Evolutionary conservation across 148 eudicot genomes (phyloP).

Genomic region (Nepenthes gracilis): DNA sequence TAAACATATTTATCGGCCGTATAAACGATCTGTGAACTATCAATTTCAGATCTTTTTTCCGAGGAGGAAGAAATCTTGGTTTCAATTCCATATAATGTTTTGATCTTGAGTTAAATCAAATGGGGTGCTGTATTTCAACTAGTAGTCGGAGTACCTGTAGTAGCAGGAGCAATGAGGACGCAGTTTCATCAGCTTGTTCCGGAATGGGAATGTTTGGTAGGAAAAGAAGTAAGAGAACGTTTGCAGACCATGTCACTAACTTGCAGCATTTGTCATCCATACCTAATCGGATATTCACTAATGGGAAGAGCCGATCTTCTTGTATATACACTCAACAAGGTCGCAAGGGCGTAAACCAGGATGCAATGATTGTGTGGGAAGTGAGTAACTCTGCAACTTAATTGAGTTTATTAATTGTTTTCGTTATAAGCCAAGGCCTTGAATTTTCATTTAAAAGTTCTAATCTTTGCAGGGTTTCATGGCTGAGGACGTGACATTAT

Average conservation of each 20-base stretch:
- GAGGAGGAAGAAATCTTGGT: conserved; percentile 6
- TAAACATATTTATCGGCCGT: neutral
- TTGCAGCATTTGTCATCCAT: conserved; percentile 71
- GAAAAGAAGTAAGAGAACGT: conserved; percentile 67
- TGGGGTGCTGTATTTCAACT: conserved; percentile 91
- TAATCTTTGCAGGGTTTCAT: conserved; percentile 53
- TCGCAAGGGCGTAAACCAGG: conserved; percentile 96
- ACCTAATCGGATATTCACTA: conserved; percentile 62
- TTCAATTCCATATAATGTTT: conserved; percentile 24
- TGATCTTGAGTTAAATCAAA: conserved; percentile 32
- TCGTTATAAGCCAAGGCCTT: neutral
- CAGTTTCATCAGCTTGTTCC: conserved; percentile 36
- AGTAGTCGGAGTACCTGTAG: conserved; percentile 55
- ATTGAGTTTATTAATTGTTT: neutral
- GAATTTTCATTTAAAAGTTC: conserved; percentile 1
- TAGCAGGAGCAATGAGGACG: conserved; percentile 55
- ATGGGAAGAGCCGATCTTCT: conserved; percentile 76
- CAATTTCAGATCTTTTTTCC: conserved; percentile 14
- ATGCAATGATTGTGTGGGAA: conserved; percentile 99
- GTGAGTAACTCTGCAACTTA: conserved; percentile 30
- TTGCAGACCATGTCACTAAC: conserved; percentile 43
- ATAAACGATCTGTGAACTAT: neutral
- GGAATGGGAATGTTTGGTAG: conserved; percentile 39
- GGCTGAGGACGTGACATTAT: conserved; percentile 70
- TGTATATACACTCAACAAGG: conserved; percentile 98